phyloP scores from a whole-genome alignment of 441 rosid species.

The Omphalea diandra region DNA sequence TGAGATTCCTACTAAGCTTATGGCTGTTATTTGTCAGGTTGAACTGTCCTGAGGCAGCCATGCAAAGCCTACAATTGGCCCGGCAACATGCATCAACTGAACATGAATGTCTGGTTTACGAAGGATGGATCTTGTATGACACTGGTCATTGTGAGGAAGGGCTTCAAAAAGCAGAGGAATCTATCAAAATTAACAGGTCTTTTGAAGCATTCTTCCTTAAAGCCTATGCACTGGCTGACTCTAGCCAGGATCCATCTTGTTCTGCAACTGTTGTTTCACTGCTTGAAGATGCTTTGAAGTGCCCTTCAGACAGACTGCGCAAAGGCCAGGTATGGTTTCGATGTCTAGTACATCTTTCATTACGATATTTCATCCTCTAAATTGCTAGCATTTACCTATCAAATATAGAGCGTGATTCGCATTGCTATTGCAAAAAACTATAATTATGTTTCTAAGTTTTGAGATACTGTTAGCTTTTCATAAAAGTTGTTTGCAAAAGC shows the following conservation, averaged over 20 bases:
- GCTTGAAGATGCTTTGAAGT: constrained; percentile 87
- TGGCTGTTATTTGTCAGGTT: constrained; percentile 45
- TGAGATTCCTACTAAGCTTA: neutral
- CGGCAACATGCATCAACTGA: constrained; percentile 84
- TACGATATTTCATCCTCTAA: neutral
- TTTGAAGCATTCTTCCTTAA: constrained; percentile 95
- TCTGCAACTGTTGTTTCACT: constrained; percentile 79
- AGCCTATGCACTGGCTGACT: constrained; percentile 98
- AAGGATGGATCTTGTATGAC: constrained; percentile 98
- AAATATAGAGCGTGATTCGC: too few species aligned
- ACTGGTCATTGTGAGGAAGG: constrained; percentile 96
- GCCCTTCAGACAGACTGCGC: constrained; percentile 95
- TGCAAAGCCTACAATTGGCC: constrained; percentile 92
- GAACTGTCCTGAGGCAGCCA: constrained; percentile 95
- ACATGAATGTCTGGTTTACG: constrained; percentile 87
- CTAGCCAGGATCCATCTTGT: constrained; percentile 81
- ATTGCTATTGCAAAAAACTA: too few species aligned
- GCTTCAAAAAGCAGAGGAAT: constrained; percentile 83
- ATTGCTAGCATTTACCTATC: neutral
- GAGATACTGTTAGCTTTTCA: too few species aligned
- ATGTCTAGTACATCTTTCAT: neutral
- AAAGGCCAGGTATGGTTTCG: constrained; percentile 82
- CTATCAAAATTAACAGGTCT: constrained; percentile 74
- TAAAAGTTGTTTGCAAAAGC: too few species aligned
- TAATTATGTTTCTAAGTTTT: too few species aligned